A percentile compares a stretch with the other conserved stretches of the same genome.
Conservation (phyloP, 2,329 filamentous ascomycete genomes). For the Colletotrichum cuscutae region DNA sequence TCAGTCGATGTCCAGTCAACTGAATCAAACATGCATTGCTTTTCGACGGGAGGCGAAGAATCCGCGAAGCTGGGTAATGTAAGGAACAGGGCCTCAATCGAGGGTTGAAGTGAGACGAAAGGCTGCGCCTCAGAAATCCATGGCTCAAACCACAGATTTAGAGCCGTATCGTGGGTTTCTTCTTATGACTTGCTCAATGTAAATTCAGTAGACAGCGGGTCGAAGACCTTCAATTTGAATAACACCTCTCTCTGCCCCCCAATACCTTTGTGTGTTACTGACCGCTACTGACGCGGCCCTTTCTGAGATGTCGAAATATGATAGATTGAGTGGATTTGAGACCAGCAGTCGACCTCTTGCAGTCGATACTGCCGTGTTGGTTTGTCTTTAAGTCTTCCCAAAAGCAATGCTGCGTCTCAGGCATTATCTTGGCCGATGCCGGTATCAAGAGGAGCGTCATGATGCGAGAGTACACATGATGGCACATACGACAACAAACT, state of each 20-base stretch:
- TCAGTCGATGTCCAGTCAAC: neutral
- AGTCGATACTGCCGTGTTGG: neutral
- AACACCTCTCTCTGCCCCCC: neutral
- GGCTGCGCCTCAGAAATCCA: neutral
- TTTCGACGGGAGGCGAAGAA: neutral
- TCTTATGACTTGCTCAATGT: neutral
- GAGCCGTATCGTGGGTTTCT: neutral
- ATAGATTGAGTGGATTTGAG: constrained; percentile 5
- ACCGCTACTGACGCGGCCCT: neutral
- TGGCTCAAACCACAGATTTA: neutral
- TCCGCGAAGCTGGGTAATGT: neutral
- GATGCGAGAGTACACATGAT: neutral
- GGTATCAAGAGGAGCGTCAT: neutral
- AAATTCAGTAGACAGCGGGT: neutral
- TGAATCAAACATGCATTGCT: neutral
- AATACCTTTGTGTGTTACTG: neutral
- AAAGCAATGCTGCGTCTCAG: constrained; percentile 26
- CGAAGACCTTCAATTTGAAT: neutral
- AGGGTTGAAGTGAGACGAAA: neutral
- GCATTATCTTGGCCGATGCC: neutral
- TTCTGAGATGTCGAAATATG: constrained; percentile 11
- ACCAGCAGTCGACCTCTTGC: constrained; percentile 1
- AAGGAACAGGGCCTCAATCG: neutral
- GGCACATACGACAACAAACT: neutral
- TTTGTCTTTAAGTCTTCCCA: neutral